A percentile compares a stretch with the other conserved stretches of the same genome.
Conservation (phyloP, 352 stramenopile species). For the Phytophthora brassicae region DNA sequence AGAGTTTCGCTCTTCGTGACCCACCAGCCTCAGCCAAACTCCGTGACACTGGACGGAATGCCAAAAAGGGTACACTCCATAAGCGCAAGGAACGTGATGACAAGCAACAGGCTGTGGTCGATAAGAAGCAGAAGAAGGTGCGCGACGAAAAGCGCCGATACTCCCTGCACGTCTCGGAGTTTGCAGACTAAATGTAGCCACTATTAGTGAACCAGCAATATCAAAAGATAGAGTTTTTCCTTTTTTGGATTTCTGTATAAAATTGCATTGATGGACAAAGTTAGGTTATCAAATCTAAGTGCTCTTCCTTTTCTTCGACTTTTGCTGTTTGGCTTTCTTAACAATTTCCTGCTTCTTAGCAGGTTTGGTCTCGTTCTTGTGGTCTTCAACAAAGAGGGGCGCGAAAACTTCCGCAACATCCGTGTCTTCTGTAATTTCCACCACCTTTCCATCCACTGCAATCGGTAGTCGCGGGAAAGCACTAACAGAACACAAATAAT, state of each 20-base stretch:
- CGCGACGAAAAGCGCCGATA: constrained; percentile 65
- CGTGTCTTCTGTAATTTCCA: constrained; percentile 50
- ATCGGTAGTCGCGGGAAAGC: constrained; percentile 62
- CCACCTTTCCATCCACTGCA: constrained; percentile 42
- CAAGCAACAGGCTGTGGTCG: constrained; percentile 54
- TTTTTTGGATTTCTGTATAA: constrained; percentile 16
- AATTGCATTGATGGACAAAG: constrained; percentile 27
- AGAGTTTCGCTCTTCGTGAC: constrained; percentile 91
- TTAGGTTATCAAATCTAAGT: constrained; percentile 25
- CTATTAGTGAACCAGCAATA: constrained; percentile 5
- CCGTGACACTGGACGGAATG: constrained; percentile 69
- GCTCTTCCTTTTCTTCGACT: constrained; percentile 53
- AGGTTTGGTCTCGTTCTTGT: constrained; percentile 31
- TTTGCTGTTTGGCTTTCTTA: constrained; percentile 44
- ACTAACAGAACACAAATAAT: constrained; percentile 23
- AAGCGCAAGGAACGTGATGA: constrained; percentile 83
- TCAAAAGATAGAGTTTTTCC: constrained; percentile 24
- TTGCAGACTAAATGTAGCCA: constrained; percentile 46
- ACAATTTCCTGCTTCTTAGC: constrained; percentile 20
- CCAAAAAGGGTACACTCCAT: constrained; percentile 79
- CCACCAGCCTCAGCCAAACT: constrained; percentile 80
- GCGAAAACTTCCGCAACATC: constrained; percentile 47
- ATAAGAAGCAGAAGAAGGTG: constrained; percentile 65
- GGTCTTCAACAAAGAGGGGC: constrained; percentile 40
- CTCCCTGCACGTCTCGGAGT: constrained; percentile 77